These are phyloP conservation scores for Globisporangium sylvaticum DNA, from an alignment of 352 stramenopile genomes.

Conservation along the genomic window DNA sequence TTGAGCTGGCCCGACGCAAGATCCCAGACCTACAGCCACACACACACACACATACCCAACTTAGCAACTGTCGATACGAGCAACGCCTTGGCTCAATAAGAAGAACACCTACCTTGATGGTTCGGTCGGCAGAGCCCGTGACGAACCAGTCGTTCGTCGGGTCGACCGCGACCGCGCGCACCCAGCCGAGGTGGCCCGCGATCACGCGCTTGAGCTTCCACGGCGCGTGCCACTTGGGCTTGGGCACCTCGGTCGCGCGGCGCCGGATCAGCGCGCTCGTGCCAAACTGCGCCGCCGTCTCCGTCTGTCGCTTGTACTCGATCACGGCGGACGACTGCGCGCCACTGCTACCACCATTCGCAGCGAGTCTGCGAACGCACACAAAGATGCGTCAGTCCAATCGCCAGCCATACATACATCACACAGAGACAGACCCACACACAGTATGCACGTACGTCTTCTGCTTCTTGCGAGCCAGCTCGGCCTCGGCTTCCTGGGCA, in stretches of 20 bases:
- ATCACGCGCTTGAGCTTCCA: conserved; percentile 98
- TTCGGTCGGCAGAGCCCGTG: conserved; percentile 95
- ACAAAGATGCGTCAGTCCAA: neutral
- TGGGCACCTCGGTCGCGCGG: conserved; percentile 88
- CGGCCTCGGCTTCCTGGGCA: conserved; percentile 46
- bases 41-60: neutral
- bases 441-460: conserved; percentile 32
- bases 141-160: conserved; percentile 98
- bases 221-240: conserved; percentile 97
- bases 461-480: conserved; percentile 39
- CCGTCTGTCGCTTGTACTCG: conserved; percentile 56
- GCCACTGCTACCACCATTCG: conserved; percentile 18
- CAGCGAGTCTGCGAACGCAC: conserved; percentile 16
- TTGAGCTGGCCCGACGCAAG: conserved; percentile 96
- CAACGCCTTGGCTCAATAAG: neutral
- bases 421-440: neutral
- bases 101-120: conserved; percentile 85
- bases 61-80: neutral
- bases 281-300: conserved; percentile 48
- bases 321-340: conserved; percentile 39
- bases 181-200: conserved; percentile 94
- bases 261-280: conserved; percentile 68
- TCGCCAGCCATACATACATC: neutral
- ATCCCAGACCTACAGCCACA: conserved; percentile 82
- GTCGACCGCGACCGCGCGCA: conserved; percentile 97